Base-by-base conservation (phyloP, 2,329 filamentous ascomycete species). In the Colletotrichum falcatum region DNA sequence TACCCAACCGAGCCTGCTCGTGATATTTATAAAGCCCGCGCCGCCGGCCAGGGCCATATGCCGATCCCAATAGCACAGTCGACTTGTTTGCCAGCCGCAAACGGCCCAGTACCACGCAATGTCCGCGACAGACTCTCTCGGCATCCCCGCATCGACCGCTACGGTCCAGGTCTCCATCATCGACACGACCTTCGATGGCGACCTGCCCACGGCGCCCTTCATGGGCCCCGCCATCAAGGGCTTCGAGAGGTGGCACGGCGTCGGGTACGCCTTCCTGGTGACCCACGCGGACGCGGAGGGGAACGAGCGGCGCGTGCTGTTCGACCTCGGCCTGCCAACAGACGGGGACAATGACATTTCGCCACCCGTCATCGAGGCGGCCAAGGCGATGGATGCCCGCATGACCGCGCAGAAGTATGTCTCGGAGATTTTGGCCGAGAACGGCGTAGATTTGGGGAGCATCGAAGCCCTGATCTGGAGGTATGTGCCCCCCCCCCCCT, bases 391-490 rank as follows among this genome's bases (percentile, higher is more conserved):
- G 48, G 60, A 16, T 7, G 14, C 2, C 7, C 23, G 9, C 16
- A 51, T 62, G 60, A 39, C 35, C 23, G 60, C 60, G 5, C n/a
- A 53, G 42, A 65, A 62, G 18, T 61, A 67, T 14, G 58, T 67
- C 18, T 55, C 37, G 35, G 65, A 67, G 39, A 67, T 67, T 14
- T 9, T 67, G 26, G 42, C 39, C 3, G 58, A 67, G 30, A 33
- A 42, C 4, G 58, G 39, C 9, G 23, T 62, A 20, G 48, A 44
- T 12, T n/a, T 67, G n/a, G 42, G 54, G 14, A 39, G 37, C 20
- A 55, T 67, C 28, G 73, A 77, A 46, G 74, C 72, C 14, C 62
- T 78, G 3, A 67, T 77, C 23, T 77, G 74, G 75, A 76, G 74
- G 60, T 28, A 49, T 14, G 39, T 35, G 30, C 12, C 8, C 20